Evolutionary conservation across 1,139 yeast species (phyloP).

Genomic region (Sugiyamaella neomexicana): DNA sequence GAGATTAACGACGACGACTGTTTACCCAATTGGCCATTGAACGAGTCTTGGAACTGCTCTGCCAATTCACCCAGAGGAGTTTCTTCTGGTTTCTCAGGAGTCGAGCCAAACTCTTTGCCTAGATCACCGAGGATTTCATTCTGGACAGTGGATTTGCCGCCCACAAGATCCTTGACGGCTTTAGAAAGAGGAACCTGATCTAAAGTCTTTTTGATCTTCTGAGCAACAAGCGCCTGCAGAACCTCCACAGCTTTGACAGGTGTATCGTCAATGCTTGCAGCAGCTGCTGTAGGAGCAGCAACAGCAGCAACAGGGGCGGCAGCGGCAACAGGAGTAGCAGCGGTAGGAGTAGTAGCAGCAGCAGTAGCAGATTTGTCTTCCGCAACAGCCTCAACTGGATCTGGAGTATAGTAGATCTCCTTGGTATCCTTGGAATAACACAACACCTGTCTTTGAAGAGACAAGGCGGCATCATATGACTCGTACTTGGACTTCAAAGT

Average conservation of each 20-base stretch:
- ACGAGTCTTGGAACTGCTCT: conserved; percentile 88
- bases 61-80: conserved; percentile 95
- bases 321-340: conserved; percentile 51
- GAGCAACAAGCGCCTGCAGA: conserved; percentile 89
- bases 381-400: conserved; percentile 61
- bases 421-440: conserved; percentile 95
- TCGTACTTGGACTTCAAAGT: conserved; percentile 95
- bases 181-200: conserved; percentile 85
- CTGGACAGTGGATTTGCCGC: conserved; percentile 97
- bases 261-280: conserved; percentile 78
- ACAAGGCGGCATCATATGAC: conserved; percentile 95
- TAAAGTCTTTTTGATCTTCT: conserved; percentile 86
- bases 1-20: conserved; percentile 87
- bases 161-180: conserved; percentile 94
- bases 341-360: conserved; percentile 43
- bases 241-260: conserved; percentile 84
- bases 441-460: conserved; percentile 93
- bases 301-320: conserved; percentile 62
- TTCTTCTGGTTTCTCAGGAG: conserved; percentile 99
- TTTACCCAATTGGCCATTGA: conserved; percentile 86
- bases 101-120: conserved; percentile 95
- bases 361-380: conserved; percentile 34
- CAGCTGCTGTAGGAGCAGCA: conserved; percentile 69
- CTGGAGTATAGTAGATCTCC: conserved; percentile 95
- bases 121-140: conserved; percentile 97